Evolutionary conservation across 129 eudicot genomes (phyloP).

Genomic region (Escallonia herrerae): DNA sequence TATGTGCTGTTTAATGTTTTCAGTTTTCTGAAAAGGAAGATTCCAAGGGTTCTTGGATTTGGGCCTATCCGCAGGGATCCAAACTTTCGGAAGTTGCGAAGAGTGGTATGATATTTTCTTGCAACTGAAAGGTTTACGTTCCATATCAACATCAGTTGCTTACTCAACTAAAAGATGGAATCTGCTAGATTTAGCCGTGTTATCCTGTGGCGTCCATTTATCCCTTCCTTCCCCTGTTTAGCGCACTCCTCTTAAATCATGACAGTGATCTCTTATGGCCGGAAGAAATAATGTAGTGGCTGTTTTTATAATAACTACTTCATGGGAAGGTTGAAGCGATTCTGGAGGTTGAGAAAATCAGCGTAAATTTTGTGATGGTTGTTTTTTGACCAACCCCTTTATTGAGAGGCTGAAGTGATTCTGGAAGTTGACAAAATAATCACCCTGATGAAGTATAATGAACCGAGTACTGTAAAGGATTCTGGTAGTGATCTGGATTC

Average conservation of each 20-base stretch:
- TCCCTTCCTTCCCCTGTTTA: no score
- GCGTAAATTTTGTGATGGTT: not conserved
- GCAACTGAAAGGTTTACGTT: slow-evolving; percentile 1
- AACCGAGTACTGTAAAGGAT: no score
- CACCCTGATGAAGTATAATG: no score
- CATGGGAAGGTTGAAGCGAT: not conserved
- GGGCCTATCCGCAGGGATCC: slow-evolving; percentile 48
- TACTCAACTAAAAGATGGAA: no score
- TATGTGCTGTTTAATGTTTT: slow-evolving; percentile 39
- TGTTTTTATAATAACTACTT: no score
- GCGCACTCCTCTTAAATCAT: no score
- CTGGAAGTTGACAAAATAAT: not conserved
- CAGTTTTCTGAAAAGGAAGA: slow-evolving; percentile 45
- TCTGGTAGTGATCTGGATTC: no score
- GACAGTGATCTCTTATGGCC: no score
- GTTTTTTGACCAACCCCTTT: not conserved
- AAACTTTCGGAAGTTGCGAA: slow-evolving; percentile 44
- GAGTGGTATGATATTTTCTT: slow-evolving; percentile 50
- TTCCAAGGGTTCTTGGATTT: slow-evolving; percentile 45
- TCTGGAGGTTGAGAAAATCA: no score
- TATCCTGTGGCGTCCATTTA: no score
- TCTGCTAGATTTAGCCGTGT: no score
- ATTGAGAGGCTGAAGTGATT: not conserved
- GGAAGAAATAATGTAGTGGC: no score
- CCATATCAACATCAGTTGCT: not conserved